These are phyloP conservation scores for Yarrowia sp. DNA, from an alignment of 805 yeast species.

Conservation along the genomic window DNA sequence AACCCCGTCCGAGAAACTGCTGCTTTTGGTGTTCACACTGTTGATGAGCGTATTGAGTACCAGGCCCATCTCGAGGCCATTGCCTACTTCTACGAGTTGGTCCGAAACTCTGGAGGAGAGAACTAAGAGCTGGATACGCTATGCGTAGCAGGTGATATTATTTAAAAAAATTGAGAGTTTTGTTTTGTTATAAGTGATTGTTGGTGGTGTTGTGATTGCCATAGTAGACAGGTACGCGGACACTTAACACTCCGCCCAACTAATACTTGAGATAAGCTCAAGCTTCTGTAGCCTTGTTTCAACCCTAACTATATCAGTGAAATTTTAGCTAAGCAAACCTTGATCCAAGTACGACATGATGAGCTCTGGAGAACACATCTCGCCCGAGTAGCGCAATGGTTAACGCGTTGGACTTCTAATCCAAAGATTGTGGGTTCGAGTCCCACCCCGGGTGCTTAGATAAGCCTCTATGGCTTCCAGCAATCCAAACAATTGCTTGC, in stretches of 20 bases:
- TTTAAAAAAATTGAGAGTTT: not conserved
- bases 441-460: conserved; percentile 20
- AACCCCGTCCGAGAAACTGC: conserved; percentile 42
- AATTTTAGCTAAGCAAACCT: not conserved
- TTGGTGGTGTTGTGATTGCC: no score
- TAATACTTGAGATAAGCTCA: not conserved
- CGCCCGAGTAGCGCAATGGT: conserved; percentile 24
- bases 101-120: conserved; percentile 28
- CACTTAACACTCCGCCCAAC: no score
- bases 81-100: conserved; percentile 37
- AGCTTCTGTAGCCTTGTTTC: no score
- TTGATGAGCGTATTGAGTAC: conserved; percentile 53
- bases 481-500: not conserved
- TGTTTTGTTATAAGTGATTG: not conserved
- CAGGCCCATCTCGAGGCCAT: conserved; percentile 48
- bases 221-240: no score
- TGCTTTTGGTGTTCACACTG: conserved; percentile 48
- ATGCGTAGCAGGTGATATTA: no score
- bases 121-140: no score
- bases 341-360: not conserved
- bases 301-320: not conserved
- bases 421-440: conserved; percentile 24
- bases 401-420: conserved; percentile 24
- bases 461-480: not conserved
- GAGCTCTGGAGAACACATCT: not conserved